Evolutionary conservation across 2,329 filamentous ascomycete species (phyloP).

Genomic region (Fonsecaea erecta): DNA sequence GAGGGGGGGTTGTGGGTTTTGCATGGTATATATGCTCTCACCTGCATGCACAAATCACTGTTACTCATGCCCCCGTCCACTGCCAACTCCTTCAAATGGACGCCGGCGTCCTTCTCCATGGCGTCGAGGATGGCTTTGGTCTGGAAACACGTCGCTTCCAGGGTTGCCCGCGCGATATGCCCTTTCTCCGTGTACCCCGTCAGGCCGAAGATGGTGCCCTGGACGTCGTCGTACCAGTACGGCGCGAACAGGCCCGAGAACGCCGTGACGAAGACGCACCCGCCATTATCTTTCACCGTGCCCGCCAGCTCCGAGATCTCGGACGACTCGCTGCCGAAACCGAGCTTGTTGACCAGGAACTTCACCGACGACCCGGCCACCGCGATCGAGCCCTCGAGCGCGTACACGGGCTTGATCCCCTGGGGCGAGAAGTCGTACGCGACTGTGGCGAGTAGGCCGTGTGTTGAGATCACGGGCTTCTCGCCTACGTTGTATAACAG

Average conservation of each 20-base stretch:
- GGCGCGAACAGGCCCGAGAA: slow-evolving; percentile 82
- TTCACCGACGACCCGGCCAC: slow-evolving; percentile 74
- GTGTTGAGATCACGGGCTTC: slow-evolving; percentile 75
- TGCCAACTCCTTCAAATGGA: slow-evolving; percentile 70
- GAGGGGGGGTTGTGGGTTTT: background rate
- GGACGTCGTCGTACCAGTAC: slow-evolving; percentile 84
- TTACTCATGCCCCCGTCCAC: slow-evolving; percentile 83
- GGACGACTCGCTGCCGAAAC: slow-evolving; percentile 57
- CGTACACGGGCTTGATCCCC: slow-evolving; percentile 69
- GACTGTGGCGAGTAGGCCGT: slow-evolving; percentile 75
- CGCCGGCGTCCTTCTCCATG: slow-evolving; percentile 77
- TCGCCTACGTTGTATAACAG: slow-evolving; percentile 78
- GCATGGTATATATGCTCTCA: slow-evolving; percentile 38
- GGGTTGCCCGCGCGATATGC: slow-evolving; percentile 78
- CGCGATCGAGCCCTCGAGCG: slow-evolving; percentile 75
- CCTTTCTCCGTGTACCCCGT: slow-evolving; percentile 77
- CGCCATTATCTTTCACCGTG: slow-evolving; percentile 70
- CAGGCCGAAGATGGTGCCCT: slow-evolving; percentile 76
- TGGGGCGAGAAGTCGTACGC: slow-evolving; percentile 69
- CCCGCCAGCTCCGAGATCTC: slow-evolving; percentile 63
- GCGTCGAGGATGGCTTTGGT: slow-evolving; percentile 81
- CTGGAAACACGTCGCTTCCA: slow-evolving; percentile 83
- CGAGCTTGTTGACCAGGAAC: slow-evolving; percentile 64
- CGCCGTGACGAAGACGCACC: slow-evolving; percentile 77
- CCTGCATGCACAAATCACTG: slow-evolving; percentile 77